phyloP scores from a whole-genome alignment of 2,329 filamentous ascomycete species.

The Colletotrichum gloeosporioides region DNA sequence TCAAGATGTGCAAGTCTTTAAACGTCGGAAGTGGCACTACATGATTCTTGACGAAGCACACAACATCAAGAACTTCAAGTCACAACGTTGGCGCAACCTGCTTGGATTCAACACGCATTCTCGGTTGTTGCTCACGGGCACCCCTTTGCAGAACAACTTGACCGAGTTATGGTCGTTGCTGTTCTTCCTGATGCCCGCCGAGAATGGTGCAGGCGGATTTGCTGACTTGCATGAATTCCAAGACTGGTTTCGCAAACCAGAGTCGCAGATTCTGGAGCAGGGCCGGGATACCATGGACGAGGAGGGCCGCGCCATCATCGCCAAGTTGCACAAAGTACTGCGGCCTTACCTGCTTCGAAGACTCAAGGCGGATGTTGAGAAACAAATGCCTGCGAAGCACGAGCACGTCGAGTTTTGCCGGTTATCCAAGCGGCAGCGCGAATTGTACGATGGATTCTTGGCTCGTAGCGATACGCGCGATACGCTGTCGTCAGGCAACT shows the following conservation, averaged over 20 bases:
- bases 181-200: conserved; percentile 95
- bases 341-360: conserved; percentile 90
- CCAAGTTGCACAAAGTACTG: conserved; percentile 91
- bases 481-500: conserved; percentile 90
- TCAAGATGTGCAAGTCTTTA: conserved; percentile 93
- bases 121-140: conserved; percentile 88
- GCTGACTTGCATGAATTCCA: conserved; percentile 96
- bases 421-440: conserved; percentile 91
- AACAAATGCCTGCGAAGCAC: conserved; percentile 98
- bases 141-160: conserved; percentile 94
- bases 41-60: conserved; percentile 98
- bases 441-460: conserved; percentile 96
- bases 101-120: conserved; percentile 92
- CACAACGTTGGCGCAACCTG: conserved; percentile 93
- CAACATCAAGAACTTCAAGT: conserved; percentile 99
- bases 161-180: conserved; percentile 96
- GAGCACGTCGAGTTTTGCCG: conserved; percentile 97
- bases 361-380: conserved; percentile 95
- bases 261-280: conserved; percentile 95
- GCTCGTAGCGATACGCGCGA: conserved; percentile 87
- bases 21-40: conserved; percentile 93
- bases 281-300: conserved; percentile 94
- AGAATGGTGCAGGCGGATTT: conserved; percentile 86
- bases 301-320: conserved; percentile 89
- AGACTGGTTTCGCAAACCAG: conserved; percentile 93